These are phyloP conservation scores for Claviceps pazoutovae DNA, from an alignment of 2,329 filamentous ascomycete species.

Conservation along the genomic window DNA sequence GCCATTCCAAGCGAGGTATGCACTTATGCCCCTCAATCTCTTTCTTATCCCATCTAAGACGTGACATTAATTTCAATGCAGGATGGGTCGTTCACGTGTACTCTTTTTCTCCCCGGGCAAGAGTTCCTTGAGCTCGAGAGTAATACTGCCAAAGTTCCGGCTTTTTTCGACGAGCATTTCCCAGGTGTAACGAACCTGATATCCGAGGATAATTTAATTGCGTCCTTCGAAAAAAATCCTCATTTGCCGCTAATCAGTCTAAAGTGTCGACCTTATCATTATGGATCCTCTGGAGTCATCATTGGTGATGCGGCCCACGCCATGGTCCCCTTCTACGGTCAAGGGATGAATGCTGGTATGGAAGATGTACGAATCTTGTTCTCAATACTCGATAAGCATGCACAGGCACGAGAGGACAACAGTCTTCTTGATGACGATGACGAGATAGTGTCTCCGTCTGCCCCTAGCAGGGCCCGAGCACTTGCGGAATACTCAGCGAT, in stretches of 20 bases:
- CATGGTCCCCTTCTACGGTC: conserved; percentile 97
- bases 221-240: conserved; percentile 68
- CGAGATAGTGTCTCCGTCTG: conserved; percentile 26
- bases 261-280: conserved; percentile 85
- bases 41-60: conserved; percentile 4
- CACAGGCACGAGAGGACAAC: conserved; percentile 28
- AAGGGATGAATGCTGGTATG: conserved; percentile 93
- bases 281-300: conserved; percentile 61
- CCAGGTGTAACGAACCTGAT: conserved; percentile 71
- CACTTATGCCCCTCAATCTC: background rate
- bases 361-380: conserved; percentile 90
- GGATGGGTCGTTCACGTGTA: conserved; percentile 90
- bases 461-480: conserved; percentile 46
- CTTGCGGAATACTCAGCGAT: conserved; percentile 62
- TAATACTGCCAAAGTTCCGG: conserved; percentile 42
- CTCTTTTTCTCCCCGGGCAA: conserved; percentile 67
- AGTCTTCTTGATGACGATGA: conserved; percentile 21
- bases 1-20: conserved; percentile 64
- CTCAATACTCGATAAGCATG: conserved; percentile 59
- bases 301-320: conserved; percentile 91
- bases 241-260: conserved; percentile 88
- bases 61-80: conserved; percentile 19
- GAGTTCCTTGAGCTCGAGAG: conserved; percentile 56
- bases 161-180: conserved; percentile 73
- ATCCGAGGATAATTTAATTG: conserved; percentile 48